Percentiles rank a stretch among this genome's conserved stretches.
Evolutionary conservation across 768 basidiomycete genomes (phyloP).

Genomic region (Candolleomyces eurysporus): DNA sequence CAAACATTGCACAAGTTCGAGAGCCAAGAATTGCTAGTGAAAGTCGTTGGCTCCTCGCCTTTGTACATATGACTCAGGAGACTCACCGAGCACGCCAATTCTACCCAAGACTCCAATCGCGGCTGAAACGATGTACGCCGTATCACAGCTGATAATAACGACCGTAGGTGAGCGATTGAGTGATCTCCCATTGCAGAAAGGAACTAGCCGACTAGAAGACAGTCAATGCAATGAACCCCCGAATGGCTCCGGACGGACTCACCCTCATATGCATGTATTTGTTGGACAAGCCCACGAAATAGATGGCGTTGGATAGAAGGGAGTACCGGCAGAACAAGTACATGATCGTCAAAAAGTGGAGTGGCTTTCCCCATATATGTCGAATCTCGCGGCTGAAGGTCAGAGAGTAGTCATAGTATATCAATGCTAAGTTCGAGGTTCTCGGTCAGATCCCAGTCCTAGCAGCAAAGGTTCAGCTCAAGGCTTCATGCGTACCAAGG

Average conservation of each 20-base stretch:
- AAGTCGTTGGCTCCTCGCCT: background rate
- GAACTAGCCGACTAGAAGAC: background rate
- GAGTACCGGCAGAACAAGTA: constrained; percentile 10
- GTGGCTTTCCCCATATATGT: constrained; percentile 8
- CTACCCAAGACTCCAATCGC: background rate
- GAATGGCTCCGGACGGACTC: background rate
- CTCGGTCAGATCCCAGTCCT: background rate
- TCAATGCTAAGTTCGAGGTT: background rate
- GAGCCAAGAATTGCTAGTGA: background rate
- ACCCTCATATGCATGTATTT: background rate
- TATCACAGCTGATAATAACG: constrained; percentile 2
- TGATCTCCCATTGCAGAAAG: background rate
- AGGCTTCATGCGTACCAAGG: background rate
- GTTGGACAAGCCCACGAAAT: background rate
- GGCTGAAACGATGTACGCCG: constrained; percentile 1
- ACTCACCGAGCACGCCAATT: constrained; percentile 1
- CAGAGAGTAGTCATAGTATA: constrained; percentile 12
- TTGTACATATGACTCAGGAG: background rate
- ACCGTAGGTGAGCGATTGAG: background rate
- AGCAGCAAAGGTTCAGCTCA: too few relatives aligned
- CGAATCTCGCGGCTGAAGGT: constrained; percentile 10
- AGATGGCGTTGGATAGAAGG: constrained; percentile 3
- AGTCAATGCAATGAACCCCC: background rate
- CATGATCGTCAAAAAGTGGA: background rate
- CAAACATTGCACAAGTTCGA: background rate